Base-by-base conservation (phyloP, 441 rosid genomes). In the Pelargonium citronellum region DNA sequence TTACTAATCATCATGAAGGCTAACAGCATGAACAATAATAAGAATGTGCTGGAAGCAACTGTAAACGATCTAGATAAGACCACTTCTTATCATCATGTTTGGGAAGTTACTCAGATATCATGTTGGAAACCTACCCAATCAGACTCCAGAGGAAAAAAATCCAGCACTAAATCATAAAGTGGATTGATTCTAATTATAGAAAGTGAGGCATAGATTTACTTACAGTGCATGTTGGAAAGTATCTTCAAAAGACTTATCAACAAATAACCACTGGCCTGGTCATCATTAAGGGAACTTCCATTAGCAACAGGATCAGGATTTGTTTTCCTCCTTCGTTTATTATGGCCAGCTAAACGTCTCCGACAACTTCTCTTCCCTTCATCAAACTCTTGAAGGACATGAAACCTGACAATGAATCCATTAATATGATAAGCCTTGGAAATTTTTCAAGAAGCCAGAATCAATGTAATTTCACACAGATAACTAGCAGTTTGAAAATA, bases 291-390 rank as follows among this genome's bases (percentile, higher is more conserved):
- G 68, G 93, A 74, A 78, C 66, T 89, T 78, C 82, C 85, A 53
- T 75, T 85, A 58, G 78, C 68, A 62, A 72, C 80, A 71, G 85
- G 53, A 46, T 85, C 95, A 1, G 95, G 97, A 81, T 90, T 92
- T 16, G 97, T 87, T 74, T 95, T 92, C 79, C 95, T 90, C 79
- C 99, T 87, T 72, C 99, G 82, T 77, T 88, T 90, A 75, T 92
- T 91, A 74, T 95, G 99, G 19, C 99, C 98, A 80, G 99, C 99
- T 83, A 95, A 82, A 72, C 99, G 96, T 75, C 99, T 88, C 57
- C 99, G 90, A 67, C 98, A 93, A 68, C 98, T 93, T 86, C 98
- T 86, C 89, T 92, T 95, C 19, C 97, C 98, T 79, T 95, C 99
- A 82, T 95, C 98, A 80, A 95, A 95, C 80, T 95, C 99, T 84